Conservation (phyloP, 225 moss, liverwort and hornwort genomes). For the Polytrichum commune region DNA sequence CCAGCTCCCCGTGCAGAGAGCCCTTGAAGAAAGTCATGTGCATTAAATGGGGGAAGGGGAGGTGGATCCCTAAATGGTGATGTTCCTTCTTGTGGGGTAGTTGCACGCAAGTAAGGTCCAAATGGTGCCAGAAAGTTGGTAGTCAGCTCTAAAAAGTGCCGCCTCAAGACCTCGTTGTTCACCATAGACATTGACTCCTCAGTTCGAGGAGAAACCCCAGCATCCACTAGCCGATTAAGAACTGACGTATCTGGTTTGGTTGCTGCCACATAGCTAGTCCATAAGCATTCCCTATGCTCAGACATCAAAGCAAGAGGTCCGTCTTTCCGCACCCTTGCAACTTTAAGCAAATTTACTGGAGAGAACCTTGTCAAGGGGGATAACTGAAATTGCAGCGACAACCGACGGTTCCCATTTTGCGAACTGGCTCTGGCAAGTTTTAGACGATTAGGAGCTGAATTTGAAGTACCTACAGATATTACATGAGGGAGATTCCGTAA, state of each 20-base stretch:
- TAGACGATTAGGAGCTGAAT: conserved; percentile 52
- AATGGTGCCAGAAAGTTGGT: conserved; percentile 96
- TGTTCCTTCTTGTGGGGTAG: conserved; percentile 87
- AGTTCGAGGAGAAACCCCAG: conserved; percentile 78
- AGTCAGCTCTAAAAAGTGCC: conserved; percentile 90
- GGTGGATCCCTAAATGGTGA: conserved; percentile 96
- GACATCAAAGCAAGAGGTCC: conserved; percentile 95
- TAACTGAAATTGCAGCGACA: conserved; percentile 60
- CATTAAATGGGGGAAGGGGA: conserved; percentile 79
- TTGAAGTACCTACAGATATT: conserved; percentile 78
- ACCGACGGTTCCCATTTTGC: conserved; percentile 48
- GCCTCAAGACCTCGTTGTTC: conserved; percentile 92
- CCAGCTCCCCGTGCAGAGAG: conserved; percentile 91
- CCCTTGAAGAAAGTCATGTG: conserved; percentile 82
- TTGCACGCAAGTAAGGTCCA: conserved; percentile 90
- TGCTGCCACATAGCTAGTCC: conserved; percentile 82
- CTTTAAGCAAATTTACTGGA: conserved; percentile 88
- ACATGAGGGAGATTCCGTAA: conserved; percentile 86
- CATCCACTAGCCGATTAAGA: conserved; percentile 91
- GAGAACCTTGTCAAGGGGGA: conserved; percentile 94
- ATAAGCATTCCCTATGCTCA: conserved; percentile 90
- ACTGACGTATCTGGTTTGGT: conserved; percentile 96
- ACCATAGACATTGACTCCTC: conserved; percentile 98
- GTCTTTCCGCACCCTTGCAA: conserved; percentile 87
- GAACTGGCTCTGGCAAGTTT: conserved; percentile 45